Percentiles rank a stretch among this genome's conserved stretches.
Conservation (phyloP, 140 eudicot genomes). For the Bidens hawaiensis region DNA sequence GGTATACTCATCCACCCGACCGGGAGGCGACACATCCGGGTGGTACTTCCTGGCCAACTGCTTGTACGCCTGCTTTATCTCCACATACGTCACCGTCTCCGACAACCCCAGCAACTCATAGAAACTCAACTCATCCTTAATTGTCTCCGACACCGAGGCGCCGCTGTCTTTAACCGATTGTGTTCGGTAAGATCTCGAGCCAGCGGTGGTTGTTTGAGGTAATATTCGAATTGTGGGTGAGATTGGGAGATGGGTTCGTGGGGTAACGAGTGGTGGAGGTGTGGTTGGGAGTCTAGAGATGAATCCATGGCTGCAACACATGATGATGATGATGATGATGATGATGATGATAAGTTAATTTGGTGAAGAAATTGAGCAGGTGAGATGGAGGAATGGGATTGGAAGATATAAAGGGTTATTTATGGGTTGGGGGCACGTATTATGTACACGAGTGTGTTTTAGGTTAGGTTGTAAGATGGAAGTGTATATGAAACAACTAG, state of each 20-base stretch:
- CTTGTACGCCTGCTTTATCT: slow-evolving; percentile 86
- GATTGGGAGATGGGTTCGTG: slow-evolving; percentile 22
- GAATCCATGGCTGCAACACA: slow-evolving; percentile 34
- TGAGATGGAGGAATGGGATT: no score
- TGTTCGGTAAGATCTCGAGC: slow-evolving; percentile 15
- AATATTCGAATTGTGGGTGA: slow-evolving; percentile 10
- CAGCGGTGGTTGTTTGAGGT: background rate
- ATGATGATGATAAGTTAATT: no score
- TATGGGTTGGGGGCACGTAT: no score
- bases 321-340: no score
- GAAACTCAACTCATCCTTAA: slow-evolving; percentile 31
- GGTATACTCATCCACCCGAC: slow-evolving; percentile 64
- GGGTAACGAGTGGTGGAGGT: slow-evolving; percentile 18
- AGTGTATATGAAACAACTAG: no score
- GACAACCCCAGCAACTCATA: slow-evolving; percentile 75
- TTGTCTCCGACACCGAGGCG: slow-evolving; percentile 10
- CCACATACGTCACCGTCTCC: slow-evolving; percentile 49
- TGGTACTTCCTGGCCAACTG: slow-evolving; percentile 85
- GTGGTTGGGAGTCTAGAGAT: no score
- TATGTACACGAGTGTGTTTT: no score
- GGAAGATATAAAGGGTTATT: no score
- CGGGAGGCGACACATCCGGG: no score
- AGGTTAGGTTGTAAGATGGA: no score
- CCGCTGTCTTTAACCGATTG: slow-evolving; percentile 25
- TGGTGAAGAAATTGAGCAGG: no score